Base-by-base conservation (phyloP, 371 early-diverging fungal genomes). In the Mortierella sp. region DNA sequence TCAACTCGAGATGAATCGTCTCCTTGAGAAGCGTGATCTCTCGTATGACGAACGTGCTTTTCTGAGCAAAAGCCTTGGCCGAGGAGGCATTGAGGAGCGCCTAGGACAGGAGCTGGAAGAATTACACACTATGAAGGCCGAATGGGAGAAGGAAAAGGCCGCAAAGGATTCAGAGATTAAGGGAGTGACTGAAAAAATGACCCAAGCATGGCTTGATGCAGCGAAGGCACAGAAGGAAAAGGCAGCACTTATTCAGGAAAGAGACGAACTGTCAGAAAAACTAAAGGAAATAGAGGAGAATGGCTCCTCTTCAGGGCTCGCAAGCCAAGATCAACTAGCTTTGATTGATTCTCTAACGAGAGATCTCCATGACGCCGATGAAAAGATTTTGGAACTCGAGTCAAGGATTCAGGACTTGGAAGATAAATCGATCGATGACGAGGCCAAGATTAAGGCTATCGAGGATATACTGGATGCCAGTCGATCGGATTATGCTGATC, bases 171-270 rank as follows among this genome's bases (percentile, higher is more conserved):
- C 68, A 17, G 79, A 79, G 56, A 73, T 79, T 49, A 65, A 73
- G 45, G 70, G 62, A 10, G 65, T 79, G 51, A 79, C 79, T n/a
- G 79, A 79, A 49, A 74, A 79, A 64, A 79, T 74, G 79, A 73
- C 74, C 15, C 61, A 74, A 57, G 70, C 74, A 4, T 79, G 74
- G 74, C 29, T 74, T 5, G 79, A 79, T 19, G 70, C 69, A n/a
- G 70, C 79, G 2, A 43, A 54, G 13, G 66, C 74, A 19, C 74
- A 70, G 37, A 79, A 74, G 61, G 79, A 79, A 35, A 31, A 60
- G 34, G 53, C 79, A 12, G 70, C 70, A 6, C 66, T 77, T 10
- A 12, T 69, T 3, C 66, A 70, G 12, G 74, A 79, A 42, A 79
- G 61, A 40, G 53, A 42, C 1, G 66, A 54, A 22, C 34, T 78